These are phyloP conservation scores for Phaeodactylum tricornutum DNA, from an alignment of 108 stramenopile genomes.

Conservation along the genomic window DNA sequence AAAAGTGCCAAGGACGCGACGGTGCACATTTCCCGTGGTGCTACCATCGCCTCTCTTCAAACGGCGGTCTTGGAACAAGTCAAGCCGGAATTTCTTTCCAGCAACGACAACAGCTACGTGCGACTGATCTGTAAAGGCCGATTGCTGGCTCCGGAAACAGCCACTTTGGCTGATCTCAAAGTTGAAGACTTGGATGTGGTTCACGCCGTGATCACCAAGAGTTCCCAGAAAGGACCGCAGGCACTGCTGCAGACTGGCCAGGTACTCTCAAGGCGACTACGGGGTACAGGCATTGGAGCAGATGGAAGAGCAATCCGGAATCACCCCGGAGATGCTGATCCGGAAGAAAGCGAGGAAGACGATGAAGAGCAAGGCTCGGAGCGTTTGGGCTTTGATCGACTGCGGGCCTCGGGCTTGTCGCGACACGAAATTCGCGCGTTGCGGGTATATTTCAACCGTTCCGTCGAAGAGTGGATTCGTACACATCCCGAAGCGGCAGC, in stretches of 20 bases:
- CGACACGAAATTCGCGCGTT: slow-evolving; percentile 60
- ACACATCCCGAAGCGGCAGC: slow-evolving; percentile 4
- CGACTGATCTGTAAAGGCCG: slow-evolving; percentile 65
- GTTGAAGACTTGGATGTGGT: slow-evolving; percentile 48
- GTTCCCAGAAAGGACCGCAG: slow-evolving; percentile 24
- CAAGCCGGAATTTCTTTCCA: too few relatives aligned
- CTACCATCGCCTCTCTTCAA: not conserved
- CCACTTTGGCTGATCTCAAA: slow-evolving; percentile 33
- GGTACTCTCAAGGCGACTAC: too few relatives aligned
- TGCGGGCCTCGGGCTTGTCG: slow-evolving; percentile 44
- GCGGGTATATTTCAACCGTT: slow-evolving; percentile 64
- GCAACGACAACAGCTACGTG: slow-evolving; percentile 22
- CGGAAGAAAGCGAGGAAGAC: slow-evolving; percentile 9
- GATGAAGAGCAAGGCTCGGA: slow-evolving; percentile 19
- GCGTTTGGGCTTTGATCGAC: slow-evolving; percentile 74
- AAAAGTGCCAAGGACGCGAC: not conserved
- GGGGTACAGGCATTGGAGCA: too few relatives aligned
- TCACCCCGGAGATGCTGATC: too few relatives aligned
- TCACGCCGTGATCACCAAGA: slow-evolving; percentile 72
- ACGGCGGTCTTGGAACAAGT: not conserved
- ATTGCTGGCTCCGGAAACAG: slow-evolving; percentile 60
- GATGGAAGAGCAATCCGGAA: too few relatives aligned
- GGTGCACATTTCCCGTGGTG: not conserved
- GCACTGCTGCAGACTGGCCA: slow-evolving; percentile 17
- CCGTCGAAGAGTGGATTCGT: slow-evolving; percentile 33